Evolutionary conservation across 2,329 filamentous ascomycete genomes (phyloP), one percentile per base, ranked within the genome.

Genomic region (Monosporascus sp.): DNA sequence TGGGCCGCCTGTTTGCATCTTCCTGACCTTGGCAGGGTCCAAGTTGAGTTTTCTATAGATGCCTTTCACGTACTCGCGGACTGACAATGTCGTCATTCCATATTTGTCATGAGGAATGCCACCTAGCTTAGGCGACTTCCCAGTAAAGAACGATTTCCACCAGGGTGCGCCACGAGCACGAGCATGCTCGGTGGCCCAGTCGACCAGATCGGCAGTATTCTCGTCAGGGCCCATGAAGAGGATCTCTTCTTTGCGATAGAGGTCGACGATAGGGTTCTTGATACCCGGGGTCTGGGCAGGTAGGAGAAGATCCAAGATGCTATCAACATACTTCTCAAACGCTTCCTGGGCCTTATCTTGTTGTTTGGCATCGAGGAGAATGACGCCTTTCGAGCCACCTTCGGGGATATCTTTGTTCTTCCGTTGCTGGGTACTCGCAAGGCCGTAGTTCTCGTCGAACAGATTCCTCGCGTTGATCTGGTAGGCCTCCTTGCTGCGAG

Each of bases 101-200:
- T 99, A 99, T 41, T 79, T 75, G 70, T 99, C 94, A 72, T 99
- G 94, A 38, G 94, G 94, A 62, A 99, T 99, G 68, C 94, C 94
- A 58, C 94, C 94, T 15, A 99, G 82, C 73, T 89, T 94, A 51
- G 91, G 94, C 63, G 91, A 96, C 81, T 99, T 99, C 67, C 94
- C 94, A 2, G 94, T 99, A 80, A 99, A 99, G 83, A 99, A 99
- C 0, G 94, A 99, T 80, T 99, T 99, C 94, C 94, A 99, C 91
- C 93, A 99, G 28, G 91, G 91, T 5, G 94, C 94, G 46, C 91
- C 91, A 63, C 94, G 86, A 57, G 78, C 77, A 50, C 91, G 85
- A 56, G 94, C 94, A 71, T 99, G 94, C 72, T 94, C 87, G 1
- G 94, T 99, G n/a, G 94, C 94, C 94, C 94, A 99, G 73, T 99